Conservation (phyloP, 768 basidiomycete genomes). For the Macrolepiota albuminosa region DNA sequence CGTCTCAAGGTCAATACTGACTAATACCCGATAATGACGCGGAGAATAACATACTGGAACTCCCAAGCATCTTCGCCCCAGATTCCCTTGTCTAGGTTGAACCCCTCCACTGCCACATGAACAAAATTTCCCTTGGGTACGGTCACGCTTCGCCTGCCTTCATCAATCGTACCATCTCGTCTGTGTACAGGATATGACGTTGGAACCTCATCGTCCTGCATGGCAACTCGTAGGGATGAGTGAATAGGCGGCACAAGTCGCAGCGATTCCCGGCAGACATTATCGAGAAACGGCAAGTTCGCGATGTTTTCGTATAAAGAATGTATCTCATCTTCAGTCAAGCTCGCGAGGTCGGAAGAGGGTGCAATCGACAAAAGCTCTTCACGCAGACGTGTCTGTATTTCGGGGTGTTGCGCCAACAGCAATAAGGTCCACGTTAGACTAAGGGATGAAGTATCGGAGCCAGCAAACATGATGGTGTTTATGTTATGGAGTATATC, state of each 20-base stretch:
- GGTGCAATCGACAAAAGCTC: conserved; percentile 55
- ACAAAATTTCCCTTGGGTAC: conserved; percentile 69
- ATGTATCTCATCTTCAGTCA: conserved; percentile 63
- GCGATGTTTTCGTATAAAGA: conserved; percentile 54
- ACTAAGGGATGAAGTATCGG: conserved; percentile 80
- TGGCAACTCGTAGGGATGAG: conserved; percentile 76
- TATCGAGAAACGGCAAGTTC: conserved; percentile 66
- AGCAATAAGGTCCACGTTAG: conserved; percentile 82
- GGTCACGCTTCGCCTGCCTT: conserved; percentile 36
- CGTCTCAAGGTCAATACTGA: not conserved
- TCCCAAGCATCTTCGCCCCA: conserved; percentile 84
- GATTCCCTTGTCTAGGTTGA: conserved; percentile 73
- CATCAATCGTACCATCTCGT: conserved; percentile 39
- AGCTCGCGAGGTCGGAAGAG: conserved; percentile 31
- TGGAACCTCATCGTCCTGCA: conserved; percentile 73
- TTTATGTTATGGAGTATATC: conserved; percentile 85
- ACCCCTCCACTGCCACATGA: conserved; percentile 74
- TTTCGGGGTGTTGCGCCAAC: conserved; percentile 59
- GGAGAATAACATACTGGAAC: conserved; percentile 52
- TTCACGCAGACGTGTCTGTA: conserved; percentile 66
- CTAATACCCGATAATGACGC: not conserved
- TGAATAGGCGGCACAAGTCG: conserved; percentile 80
- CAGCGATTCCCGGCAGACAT: conserved; percentile 69
- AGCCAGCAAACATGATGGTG: conserved; percentile 88
- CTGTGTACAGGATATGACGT: conserved; percentile 55